Percentiles rank a stretch among this genome's conserved stretches.
Evolutionary conservation across 768 basidiomycete genomes (phyloP).

Genomic region (Russula olivacea): DNA sequence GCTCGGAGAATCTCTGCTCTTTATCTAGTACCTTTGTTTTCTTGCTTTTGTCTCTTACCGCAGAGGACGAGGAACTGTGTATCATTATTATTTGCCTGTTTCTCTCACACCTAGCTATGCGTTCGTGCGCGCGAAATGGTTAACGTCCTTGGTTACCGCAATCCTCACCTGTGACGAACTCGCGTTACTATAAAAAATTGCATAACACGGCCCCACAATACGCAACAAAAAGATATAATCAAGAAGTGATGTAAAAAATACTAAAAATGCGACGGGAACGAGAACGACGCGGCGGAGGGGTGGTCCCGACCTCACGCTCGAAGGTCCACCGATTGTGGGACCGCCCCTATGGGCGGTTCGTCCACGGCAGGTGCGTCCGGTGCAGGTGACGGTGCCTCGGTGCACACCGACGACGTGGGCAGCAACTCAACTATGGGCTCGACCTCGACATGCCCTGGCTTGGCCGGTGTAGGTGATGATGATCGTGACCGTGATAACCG

Average conservation of each 20-base stretch:
- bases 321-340: slow-evolving; percentile 26
- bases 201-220: background rate
- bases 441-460: background rate
- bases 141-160: slow-evolving; percentile 4
- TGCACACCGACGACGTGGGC: background rate
- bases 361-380: slow-evolving; percentile 16
- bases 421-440: background rate
- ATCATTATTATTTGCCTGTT: slow-evolving; percentile 23
- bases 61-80: slow-evolving; percentile 23
- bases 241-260: background rate
- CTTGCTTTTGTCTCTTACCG: background rate
- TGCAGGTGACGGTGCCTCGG: slow-evolving; percentile 9
- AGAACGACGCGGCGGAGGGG: background rate
- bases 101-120: slow-evolving; percentile 1
- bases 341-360: slow-evolving; percentile 24
- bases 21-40: slow-evolving; percentile 16
- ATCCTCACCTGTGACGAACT: background rate
- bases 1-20: background rate
- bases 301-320: slow-evolving; percentile 26
- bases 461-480: background rate
- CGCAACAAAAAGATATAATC: background rate
- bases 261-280: background rate
- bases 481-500: background rate
- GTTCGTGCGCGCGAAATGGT: slow-evolving; percentile 13
- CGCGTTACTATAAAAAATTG: background rate